Evolutionary conservation across 768 basidiomycete genomes (phyloP), one percentile per base, ranked within the genome.

Genomic region (Symmetrospora coprosmae): DNA sequence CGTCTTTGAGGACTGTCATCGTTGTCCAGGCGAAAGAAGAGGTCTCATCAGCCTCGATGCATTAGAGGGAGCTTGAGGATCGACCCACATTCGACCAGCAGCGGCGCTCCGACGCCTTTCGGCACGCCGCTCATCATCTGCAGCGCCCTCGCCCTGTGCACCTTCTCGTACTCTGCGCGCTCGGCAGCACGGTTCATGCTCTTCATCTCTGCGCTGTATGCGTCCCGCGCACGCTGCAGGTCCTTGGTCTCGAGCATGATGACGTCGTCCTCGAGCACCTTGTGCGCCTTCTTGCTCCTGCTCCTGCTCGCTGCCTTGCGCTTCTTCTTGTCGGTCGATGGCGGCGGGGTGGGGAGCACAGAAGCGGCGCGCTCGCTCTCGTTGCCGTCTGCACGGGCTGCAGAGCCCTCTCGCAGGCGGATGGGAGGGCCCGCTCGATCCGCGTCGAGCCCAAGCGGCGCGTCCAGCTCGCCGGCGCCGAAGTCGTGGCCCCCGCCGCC

Each of bases 171-270:
- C 23, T 43, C 37, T n/a, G 30, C 55, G n/a, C 43, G 21, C 28
- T 58, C 37, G 27, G 43, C 46, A 3, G 30, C 41, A n/a, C 31
- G 31, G 6, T 31, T 31, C 11, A 34, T 8, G n/a, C 37, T 43
- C 30, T 46, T 58, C 55, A 58, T 58, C 19, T 58, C 43, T 19
- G 30, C 55, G 9, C 41, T 45, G 43, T 58, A 58, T 30, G 23
- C 41, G 28, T 46, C 55, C 37, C 55, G 4, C 14, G 30, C 43
- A 11, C 46, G 30, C 4, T 11, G 13, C 11, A 58, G 16, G 14
- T 58, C 55, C 5, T 31, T 27, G 23, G 55, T 8, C 8, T 25
- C 11, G 8, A 58, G 40, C 23, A 25, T 38, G 30, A 34, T 58
- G n/a, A 58, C 38, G 14, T 27, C 46, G 31, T 58, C 55, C 33